Conservation (phyloP, 139 green algal species). For the Picochlorum sp. region DNA sequence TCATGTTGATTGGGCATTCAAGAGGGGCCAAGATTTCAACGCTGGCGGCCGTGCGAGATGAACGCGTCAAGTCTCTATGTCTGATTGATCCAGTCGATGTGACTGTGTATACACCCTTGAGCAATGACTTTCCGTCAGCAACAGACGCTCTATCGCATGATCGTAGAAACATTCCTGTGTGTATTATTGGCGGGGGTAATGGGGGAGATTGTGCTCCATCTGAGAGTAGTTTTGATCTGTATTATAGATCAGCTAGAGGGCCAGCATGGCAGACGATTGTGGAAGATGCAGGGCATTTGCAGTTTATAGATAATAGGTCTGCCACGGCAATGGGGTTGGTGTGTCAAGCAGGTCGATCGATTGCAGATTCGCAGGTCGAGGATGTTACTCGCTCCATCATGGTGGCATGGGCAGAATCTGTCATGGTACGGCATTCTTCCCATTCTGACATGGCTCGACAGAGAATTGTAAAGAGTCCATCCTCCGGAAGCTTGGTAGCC, state of each 20-base stretch:
- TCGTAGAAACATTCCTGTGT: slow-evolving; percentile 31
- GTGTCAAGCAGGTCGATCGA: slow-evolving; percentile 32
- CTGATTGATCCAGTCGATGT: slow-evolving; percentile 87
- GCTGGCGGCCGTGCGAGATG: slow-evolving; percentile 56
- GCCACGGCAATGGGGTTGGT: slow-evolving; percentile 44
- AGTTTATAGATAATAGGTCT: slow-evolving; percentile 53
- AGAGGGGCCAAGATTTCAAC: slow-evolving; percentile 73
- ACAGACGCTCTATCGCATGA: slow-evolving; percentile 26
- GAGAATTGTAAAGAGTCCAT: too few species aligned
- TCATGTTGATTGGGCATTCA: slow-evolving; percentile 53
- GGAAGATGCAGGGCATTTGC: slow-evolving; percentile 56
- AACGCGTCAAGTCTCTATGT: slow-evolving; percentile 55
- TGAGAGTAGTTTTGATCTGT: slow-evolving; percentile 50
- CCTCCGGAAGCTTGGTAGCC: too few species aligned
- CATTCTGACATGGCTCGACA: background rate
- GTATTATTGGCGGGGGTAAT: slow-evolving; percentile 48
- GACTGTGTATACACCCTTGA: slow-evolving; percentile 47
- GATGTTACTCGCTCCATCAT: slow-evolving; percentile 47
- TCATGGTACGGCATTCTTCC: slow-evolving; percentile 5
- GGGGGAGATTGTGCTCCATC: slow-evolving; percentile 63
- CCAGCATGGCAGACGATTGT: slow-evolving; percentile 52
- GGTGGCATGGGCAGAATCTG: slow-evolving; percentile 65
- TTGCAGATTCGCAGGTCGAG: slow-evolving; percentile 33
- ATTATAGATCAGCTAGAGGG: slow-evolving; percentile 42
- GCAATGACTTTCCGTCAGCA: slow-evolving; percentile 55